Percentiles rank a stretch among this genome's conserved stretches.
These are phyloP conservation scores for Alternaria gansuensis DNA, from an alignment of 2,329 filamentous ascomycete species.

Conservation along the genomic window DNA sequence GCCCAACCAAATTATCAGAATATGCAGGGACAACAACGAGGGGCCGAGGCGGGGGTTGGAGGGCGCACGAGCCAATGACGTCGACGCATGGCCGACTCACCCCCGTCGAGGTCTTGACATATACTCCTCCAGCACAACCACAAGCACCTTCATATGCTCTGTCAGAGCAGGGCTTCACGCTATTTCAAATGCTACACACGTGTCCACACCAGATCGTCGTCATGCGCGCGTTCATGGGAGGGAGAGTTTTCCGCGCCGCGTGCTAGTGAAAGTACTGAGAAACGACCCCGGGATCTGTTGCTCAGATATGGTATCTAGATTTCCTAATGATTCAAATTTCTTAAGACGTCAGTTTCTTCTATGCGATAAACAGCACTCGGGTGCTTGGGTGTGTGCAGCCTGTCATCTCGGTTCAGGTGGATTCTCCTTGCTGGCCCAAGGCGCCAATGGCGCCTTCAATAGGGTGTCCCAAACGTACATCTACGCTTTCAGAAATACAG, in stretches of 20 bases:
- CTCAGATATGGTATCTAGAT: neutral
- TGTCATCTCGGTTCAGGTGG: neutral
- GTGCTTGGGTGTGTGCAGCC: neutral
- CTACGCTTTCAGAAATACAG: neutral
- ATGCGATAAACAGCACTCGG: neutral
- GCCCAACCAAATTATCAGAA: slow-evolving; percentile 9
- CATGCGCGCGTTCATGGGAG: too few species aligned
- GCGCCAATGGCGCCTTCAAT: neutral
- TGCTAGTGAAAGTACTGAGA: neutral
- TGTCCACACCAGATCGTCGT: neutral
- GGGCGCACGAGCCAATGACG: slow-evolving; percentile 14
- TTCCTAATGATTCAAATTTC: neutral
- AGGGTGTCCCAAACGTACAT: neutral
- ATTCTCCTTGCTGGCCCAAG: neutral
- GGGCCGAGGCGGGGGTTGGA: slow-evolving; percentile 10
- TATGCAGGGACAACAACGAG: slow-evolving; percentile 14
- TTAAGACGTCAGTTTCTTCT: neutral
- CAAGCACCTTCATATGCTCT: neutral
- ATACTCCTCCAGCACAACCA: neutral
- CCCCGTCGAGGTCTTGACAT: neutral
- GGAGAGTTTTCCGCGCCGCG: neutral
- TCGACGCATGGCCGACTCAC: slow-evolving; percentile 1
- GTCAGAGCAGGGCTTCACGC: neutral
- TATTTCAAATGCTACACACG: neutral
- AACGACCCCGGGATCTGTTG: neutral